These are phyloP conservation scores for Mycena vulgaris DNA, from an alignment of 768 basidiomycete species.

Conservation along the genomic window DNA sequence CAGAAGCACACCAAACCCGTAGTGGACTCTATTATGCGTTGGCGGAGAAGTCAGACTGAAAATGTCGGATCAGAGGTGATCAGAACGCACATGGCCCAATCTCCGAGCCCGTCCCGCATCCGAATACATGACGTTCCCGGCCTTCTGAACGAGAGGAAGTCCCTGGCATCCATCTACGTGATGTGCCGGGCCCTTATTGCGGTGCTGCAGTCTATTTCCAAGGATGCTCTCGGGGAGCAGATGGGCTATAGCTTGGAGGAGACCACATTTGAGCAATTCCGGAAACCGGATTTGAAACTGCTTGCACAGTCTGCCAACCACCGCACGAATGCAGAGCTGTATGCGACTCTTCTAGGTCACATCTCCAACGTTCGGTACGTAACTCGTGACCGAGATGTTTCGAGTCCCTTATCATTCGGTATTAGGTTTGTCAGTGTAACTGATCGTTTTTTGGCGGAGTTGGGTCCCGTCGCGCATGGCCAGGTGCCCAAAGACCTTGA, in stretches of 20 bases:
- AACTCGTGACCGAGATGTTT: not conserved
- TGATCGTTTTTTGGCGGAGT: conserved; percentile 88
- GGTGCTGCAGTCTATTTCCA: conserved; percentile 79
- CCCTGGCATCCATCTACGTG: conserved; percentile 90
- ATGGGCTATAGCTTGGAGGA: conserved; percentile 89
- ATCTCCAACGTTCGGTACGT: conserved; percentile 85
- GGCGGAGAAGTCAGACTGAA: conserved; percentile 85
- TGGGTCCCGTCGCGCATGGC: conserved; percentile 80
- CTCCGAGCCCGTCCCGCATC: conserved; percentile 51
- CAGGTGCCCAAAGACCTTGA: conserved; percentile 88
- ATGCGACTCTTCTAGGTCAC: conserved; percentile 87
- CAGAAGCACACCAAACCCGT: conserved; percentile 89
- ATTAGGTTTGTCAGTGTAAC: conserved; percentile 91
- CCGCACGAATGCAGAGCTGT: conserved; percentile 85
- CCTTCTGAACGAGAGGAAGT: conserved; percentile 78
- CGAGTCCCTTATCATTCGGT: not conserved
- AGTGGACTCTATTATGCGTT: conserved; percentile 89
- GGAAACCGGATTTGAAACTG: conserved; percentile 77
- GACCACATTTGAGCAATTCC: conserved; percentile 89
- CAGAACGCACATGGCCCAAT: conserved; percentile 62
- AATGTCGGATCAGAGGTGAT: conserved; percentile 67
- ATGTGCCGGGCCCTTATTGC: conserved; percentile 90
- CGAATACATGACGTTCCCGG: conserved; percentile 64
- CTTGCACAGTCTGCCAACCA: conserved; percentile 81
- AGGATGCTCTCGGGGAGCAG: conserved; percentile 83